Conservation (phyloP, 2,329 filamentous ascomycete genomes). For the Colletotrichum somersetense region DNA sequence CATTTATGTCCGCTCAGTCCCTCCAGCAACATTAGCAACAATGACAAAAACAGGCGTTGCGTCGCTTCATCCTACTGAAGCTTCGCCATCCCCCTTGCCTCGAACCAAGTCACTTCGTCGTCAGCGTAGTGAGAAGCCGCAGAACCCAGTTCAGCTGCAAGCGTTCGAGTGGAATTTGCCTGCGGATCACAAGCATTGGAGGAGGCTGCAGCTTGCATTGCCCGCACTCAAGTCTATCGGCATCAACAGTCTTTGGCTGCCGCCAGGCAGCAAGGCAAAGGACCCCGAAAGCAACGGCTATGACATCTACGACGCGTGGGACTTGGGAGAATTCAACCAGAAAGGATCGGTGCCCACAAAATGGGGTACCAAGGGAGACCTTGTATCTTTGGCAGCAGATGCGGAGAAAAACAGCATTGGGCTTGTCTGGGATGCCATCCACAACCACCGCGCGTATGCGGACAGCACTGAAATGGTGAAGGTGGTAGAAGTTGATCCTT, state of each 20-base stretch:
- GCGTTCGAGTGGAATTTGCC: constrained; percentile 39
- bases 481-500: constrained; percentile 34
- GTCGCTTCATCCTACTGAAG: constrained; percentile 8
- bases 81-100: background rate
- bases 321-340: constrained; percentile 38
- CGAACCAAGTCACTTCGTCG: constrained; percentile 22
- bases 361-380: constrained; percentile 38
- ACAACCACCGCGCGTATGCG: constrained; percentile 40
- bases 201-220: constrained; percentile 7
- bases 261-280: constrained; percentile 39
- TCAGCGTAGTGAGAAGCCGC: constrained; percentile 14
- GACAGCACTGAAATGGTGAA: constrained; percentile 37
- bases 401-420: constrained; percentile 29
- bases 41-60: constrained; percentile 25
- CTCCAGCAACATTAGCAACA: background rate
- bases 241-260: constrained; percentile 33
- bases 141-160: constrained; percentile 36
- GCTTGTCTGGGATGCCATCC: constrained; percentile 37
- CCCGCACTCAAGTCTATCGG: constrained; percentile 27
- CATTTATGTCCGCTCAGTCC: background rate
- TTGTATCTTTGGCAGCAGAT: constrained; percentile 23
- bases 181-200: constrained; percentile 35
- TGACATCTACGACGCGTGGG: constrained; percentile 40
- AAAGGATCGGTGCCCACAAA: constrained; percentile 38
- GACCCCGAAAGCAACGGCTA: constrained; percentile 38